Conservation (phyloP, 2,329 filamentous ascomycete species). For the Botryosphaeria dothidea region DNA sequence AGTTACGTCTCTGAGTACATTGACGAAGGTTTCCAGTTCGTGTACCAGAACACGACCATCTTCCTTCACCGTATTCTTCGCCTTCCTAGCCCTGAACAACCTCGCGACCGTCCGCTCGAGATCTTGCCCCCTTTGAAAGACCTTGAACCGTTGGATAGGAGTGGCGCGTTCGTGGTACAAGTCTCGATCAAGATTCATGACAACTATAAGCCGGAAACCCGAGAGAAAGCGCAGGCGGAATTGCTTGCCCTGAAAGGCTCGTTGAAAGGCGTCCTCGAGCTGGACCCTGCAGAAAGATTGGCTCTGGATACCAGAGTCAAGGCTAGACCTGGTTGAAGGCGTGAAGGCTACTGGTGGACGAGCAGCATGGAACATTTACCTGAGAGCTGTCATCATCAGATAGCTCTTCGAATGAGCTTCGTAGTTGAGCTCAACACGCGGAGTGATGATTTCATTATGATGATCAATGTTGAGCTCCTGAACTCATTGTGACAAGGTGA, state of each 20-base stretch:
- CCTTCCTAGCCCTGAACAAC: conserved; percentile 42
- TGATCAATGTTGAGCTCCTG: background rate
- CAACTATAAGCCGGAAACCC: conserved; percentile 53
- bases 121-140: conserved; percentile 46
- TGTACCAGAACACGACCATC: conserved; percentile 59
- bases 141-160: conserved; percentile 55
- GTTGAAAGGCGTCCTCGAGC: conserved; percentile 58
- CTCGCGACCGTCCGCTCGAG: conserved; percentile 34
- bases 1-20: conserved; percentile 61
- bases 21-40: conserved; percentile 58
- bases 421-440: background rate
- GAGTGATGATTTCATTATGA: background rate
- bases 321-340: conserved; percentile 34
- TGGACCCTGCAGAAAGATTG: conserved; percentile 60
- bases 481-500: too few relatives aligned
- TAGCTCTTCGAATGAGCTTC: background rate
- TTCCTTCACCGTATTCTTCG: conserved; percentile 57
- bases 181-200: conserved; percentile 60
- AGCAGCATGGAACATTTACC: background rate
- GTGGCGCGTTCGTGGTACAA: conserved; percentile 60
- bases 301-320: conserved; percentile 62
- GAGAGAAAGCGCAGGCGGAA: conserved; percentile 57
- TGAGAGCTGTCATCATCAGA: background rate
- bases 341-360: background rate
- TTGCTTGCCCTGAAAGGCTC: conserved; percentile 56